A percentile compares a stretch with the other conserved stretches of the same genome.
phyloP scores from a whole-genome alignment of 495 filamentous ascomycete genomes.

The Penicillium alfredii region DNA sequence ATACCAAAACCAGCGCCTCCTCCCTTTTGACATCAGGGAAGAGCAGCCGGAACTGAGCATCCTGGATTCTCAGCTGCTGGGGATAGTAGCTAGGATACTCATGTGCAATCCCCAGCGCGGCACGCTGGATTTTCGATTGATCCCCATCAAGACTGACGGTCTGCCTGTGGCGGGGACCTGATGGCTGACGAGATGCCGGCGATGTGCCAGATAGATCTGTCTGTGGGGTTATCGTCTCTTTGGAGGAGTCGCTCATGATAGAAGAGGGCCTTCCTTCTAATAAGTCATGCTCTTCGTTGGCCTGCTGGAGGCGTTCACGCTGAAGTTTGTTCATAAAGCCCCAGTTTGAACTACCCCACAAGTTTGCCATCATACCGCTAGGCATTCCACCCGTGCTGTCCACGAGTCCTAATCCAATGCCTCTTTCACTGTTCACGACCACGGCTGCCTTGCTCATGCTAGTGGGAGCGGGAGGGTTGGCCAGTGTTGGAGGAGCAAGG shows the following conservation, averaged over 20 bases:
- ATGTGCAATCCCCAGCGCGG: constrained; percentile 38
- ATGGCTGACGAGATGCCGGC: constrained; percentile 7
- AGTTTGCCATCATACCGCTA: constrained; percentile 79
- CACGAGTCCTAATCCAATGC: constrained; percentile 50
- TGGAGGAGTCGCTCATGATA: constrained; percentile 26
- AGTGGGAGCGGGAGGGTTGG: constrained; percentile 77
- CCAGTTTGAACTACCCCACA: constrained; percentile 87
- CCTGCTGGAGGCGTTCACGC: constrained; percentile 45
- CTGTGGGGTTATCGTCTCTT: constrained; percentile 16
- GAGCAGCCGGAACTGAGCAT: constrained; percentile 85
- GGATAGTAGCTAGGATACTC: constrained; percentile 81
- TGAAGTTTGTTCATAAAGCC: constrained; percentile 65
- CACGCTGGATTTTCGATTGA: constrained; percentile 38
- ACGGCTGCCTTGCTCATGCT: constrained; percentile 85
- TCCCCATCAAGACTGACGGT: constrained; percentile 70
- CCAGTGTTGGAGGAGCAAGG: constrained; percentile 77
- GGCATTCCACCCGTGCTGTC: constrained; percentile 66
- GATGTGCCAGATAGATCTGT: constrained; percentile 11
- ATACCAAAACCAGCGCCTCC: constrained; percentile 76
- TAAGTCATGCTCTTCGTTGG: constrained; percentile 33
- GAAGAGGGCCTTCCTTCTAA: constrained; percentile 19
- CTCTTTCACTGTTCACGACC: constrained; percentile 69
- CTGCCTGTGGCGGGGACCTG: constrained; percentile 58
- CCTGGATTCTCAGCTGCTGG: constrained; percentile 73
- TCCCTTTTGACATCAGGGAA: constrained; percentile 72